These are phyloP conservation scores for Xylaria scruposa DNA, from an alignment of 495 filamentous ascomycete genomes.

Conservation along the genomic window DNA sequence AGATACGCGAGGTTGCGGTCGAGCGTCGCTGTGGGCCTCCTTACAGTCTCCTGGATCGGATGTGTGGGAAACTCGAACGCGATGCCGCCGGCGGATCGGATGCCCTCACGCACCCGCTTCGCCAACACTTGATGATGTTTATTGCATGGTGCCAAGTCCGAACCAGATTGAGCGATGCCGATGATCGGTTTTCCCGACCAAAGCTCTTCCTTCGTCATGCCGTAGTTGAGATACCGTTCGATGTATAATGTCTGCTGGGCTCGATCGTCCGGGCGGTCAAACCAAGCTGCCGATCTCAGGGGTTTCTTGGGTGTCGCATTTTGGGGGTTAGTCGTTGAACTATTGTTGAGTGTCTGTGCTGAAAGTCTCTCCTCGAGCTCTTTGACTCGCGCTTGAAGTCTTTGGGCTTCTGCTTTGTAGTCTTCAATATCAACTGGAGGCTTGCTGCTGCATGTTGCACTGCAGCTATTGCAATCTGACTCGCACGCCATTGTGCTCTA, in stretches of 20 bases:
- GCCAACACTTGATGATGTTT: conserved; percentile 59
- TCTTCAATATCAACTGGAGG: conserved; percentile 27
- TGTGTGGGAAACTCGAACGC: conserved; percentile 64
- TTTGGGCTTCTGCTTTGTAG: conserved; percentile 23
- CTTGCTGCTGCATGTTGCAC: conserved; percentile 12
- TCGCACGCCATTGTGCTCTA: conserved; percentile 21
- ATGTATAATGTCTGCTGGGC: conserved; percentile 47
- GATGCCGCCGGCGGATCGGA: conserved; percentile 60
- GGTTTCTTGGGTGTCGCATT: conserved; percentile 11
- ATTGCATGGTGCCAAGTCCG: conserved; percentile 62
- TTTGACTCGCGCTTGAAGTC: conserved; percentile 19
- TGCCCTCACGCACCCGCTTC: conserved; percentile 61
- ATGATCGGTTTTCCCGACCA: conserved; percentile 63
- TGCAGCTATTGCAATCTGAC: conserved; percentile 24
- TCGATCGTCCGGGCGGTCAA: conserved; percentile 25
- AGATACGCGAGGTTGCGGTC: conserved; percentile 63
- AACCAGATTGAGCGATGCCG: conserved; percentile 63
- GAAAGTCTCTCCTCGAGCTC: conserved; percentile 26
- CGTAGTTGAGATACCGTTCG: conserved; percentile 64
- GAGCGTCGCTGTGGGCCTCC: conserved; percentile 58
- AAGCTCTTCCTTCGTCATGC: conserved; percentile 60
- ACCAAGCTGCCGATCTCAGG: conserved; percentile 29
- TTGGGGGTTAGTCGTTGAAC: not conserved
- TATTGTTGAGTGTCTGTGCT: conserved; percentile 2
- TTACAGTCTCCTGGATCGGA: conserved; percentile 60